Evolutionary conservation across 805 yeast genomes (phyloP).

Genomic region (Wickerhamomyces rabaulensis): DNA sequence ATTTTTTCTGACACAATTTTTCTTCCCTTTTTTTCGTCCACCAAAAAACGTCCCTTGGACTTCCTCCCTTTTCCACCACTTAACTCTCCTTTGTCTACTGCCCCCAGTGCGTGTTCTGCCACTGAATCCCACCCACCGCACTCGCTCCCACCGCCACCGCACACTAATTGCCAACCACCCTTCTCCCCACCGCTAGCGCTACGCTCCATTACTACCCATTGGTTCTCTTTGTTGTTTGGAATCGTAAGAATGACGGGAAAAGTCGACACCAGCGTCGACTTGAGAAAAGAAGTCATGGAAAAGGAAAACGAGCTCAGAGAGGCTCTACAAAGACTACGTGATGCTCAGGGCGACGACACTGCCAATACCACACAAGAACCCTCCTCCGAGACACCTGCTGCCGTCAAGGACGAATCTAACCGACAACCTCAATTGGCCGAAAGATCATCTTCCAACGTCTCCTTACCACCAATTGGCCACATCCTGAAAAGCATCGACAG

Average conservation of each 20-base stretch:
- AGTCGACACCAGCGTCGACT: neutral
- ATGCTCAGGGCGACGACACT: neutral
- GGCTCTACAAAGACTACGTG: neutral
- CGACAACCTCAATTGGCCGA: neutral
- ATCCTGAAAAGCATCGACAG: slow-evolving; percentile 22
- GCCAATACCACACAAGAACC: neutral
- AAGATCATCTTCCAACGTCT: slow-evolving; percentile 1
- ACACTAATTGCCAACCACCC: too few relatives aligned
- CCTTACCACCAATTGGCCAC: slow-evolving; percentile 22
- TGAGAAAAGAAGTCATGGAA: neutral
- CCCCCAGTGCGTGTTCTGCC: too few relatives aligned
- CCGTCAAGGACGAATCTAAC: neutral
- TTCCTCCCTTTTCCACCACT: too few relatives aligned
- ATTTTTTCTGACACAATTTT: slow-evolving; percentile 14
- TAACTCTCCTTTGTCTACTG: too few relatives aligned
- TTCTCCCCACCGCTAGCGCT: too few relatives aligned
- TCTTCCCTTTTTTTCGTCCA: neutral
- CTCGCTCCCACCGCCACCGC: too few relatives aligned
- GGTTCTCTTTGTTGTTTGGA: neutral
- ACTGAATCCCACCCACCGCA: too few relatives aligned
- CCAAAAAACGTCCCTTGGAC: too few relatives aligned
- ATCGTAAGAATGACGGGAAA: neutral
- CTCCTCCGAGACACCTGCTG: neutral
- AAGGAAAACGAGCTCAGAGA: neutral
- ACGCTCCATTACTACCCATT: too few relatives aligned